Conservation (phyloP, 768 basidiomycete species). For the Nevesoporus exiguus region DNA sequence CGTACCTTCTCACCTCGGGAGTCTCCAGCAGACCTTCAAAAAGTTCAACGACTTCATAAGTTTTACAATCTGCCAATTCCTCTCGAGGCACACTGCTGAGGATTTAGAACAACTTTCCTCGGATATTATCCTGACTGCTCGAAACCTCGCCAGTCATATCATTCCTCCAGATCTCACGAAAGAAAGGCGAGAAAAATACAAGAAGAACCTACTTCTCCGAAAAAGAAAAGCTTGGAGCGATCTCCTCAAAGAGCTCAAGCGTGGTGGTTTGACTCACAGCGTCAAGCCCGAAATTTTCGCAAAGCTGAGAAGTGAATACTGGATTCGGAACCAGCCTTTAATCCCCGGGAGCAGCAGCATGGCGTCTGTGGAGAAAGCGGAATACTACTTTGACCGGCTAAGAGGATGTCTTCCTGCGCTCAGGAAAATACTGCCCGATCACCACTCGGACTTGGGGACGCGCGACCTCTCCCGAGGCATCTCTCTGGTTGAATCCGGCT, state of each 20-base stretch:
- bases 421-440: constrained; percentile 55
- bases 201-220: constrained; percentile 69
- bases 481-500: constrained; percentile 74
- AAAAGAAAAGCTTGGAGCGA: constrained; percentile 93
- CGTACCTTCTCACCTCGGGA: constrained; percentile 39
- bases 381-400: constrained; percentile 64
- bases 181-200: constrained; percentile 57
- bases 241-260: constrained; percentile 83
- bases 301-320: constrained; percentile 50
- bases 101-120: constrained; percentile 53
- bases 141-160: constrained; percentile 48
- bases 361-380: constrained; percentile 40
- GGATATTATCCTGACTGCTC: constrained; percentile 61
- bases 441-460: constrained; percentile 82
- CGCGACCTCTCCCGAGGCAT: constrained; percentile 81
- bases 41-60: constrained; percentile 47
- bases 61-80: constrained; percentile 40
- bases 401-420: constrained; percentile 63
- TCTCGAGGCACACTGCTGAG: constrained; percentile 39
- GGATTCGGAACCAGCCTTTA: constrained; percentile 64
- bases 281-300: constrained; percentile 67
- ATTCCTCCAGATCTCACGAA: constrained; percentile 41
- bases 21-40: constrained; percentile 48
- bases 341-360: constrained; percentile 25
- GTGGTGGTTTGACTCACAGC: constrained; percentile 67